Conservation (phyloP, 176 grass and related monocot genomes). For the Aegilops bicornis region DNA sequence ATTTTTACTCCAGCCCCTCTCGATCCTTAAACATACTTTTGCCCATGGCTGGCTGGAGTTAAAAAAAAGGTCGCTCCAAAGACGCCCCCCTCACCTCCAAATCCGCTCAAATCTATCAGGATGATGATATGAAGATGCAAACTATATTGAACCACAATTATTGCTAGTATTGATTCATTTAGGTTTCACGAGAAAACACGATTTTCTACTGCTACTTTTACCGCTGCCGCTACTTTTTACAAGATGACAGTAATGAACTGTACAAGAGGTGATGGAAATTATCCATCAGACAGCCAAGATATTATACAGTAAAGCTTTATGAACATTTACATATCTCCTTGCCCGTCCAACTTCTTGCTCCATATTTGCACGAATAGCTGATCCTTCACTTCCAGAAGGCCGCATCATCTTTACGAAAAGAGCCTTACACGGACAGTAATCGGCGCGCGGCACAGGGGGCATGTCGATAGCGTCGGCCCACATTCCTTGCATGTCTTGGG, state of each 20-base stretch:
- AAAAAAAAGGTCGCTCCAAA: no score
- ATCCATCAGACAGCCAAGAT: no score
- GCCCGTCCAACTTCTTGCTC: background rate
- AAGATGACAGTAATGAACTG: background rate
- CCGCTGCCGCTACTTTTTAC: background rate
- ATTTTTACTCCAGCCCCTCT: no score
- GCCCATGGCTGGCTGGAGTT: no score
- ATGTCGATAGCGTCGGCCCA: conserved; percentile 59
- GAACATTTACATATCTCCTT: conserved; percentile 9
- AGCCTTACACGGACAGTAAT: conserved; percentile 73
- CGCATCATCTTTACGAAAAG: conserved; percentile 35
- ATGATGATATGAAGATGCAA: background rate
- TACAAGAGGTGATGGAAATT: conserved; percentile 11
- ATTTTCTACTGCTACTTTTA: background rate
- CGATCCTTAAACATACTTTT: no score
- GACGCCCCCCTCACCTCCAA: no score
- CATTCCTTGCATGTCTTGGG: conserved; percentile 93
- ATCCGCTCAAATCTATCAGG: no score
- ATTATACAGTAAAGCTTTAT: background rate
- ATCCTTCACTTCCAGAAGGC: background rate
- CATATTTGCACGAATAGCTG: background rate
- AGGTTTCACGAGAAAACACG: background rate
- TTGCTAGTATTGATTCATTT: background rate
- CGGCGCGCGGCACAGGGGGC: conserved; percentile 70
- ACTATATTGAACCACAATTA: background rate